These are phyloP conservation scores for Nakazawaea laoshanensis DNA, from an alignment of 805 yeast species.

Conservation along the genomic window DNA sequence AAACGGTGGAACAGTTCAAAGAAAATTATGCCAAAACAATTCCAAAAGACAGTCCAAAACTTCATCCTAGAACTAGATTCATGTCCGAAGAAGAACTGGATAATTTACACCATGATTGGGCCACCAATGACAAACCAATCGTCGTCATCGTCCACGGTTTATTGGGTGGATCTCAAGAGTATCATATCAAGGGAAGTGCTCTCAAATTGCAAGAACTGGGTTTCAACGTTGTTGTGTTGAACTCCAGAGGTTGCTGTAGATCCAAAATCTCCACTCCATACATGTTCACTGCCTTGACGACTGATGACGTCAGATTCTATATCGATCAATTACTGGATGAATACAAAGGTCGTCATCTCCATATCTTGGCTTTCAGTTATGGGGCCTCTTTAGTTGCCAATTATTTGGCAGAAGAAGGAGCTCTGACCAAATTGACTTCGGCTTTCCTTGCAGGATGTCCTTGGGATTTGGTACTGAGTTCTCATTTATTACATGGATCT, in stretches of 20 bases:
- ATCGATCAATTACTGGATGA: slow-evolving; percentile 37
- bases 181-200: slow-evolving; percentile 53
- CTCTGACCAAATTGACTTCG: slow-evolving; percentile 41
- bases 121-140: slow-evolving; percentile 40
- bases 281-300: slow-evolving; percentile 59
- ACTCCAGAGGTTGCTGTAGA: slow-evolving; percentile 72
- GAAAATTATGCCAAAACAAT: slow-evolving; percentile 27
- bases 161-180: slow-evolving; percentile 76
- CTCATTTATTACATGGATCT: slow-evolving; percentile 30
- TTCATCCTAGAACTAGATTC: slow-evolving; percentile 66
- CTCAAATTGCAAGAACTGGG: slow-evolving; percentile 27
- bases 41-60: slow-evolving; percentile 46
- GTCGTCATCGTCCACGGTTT: slow-evolving; percentile 62
- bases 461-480: slow-evolving; percentile 60
- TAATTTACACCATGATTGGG: slow-evolving; percentile 22
- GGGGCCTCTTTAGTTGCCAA: slow-evolving; percentile 64
- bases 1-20: slow-evolving; percentile 16
- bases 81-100: slow-evolving; percentile 36
- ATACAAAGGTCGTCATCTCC: slow-evolving; percentile 59
- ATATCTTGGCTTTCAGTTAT: slow-evolving; percentile 60
- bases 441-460: slow-evolving; percentile 60
- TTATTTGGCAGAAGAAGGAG: slow-evolving; percentile 62
- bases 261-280: slow-evolving; percentile 64
- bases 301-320: slow-evolving; percentile 58
- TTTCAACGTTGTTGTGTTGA: slow-evolving; percentile 52